Evolutionary conservation across 768 basidiomycete genomes (phyloP).

Genomic region (Boletellus ananiceps): DNA sequence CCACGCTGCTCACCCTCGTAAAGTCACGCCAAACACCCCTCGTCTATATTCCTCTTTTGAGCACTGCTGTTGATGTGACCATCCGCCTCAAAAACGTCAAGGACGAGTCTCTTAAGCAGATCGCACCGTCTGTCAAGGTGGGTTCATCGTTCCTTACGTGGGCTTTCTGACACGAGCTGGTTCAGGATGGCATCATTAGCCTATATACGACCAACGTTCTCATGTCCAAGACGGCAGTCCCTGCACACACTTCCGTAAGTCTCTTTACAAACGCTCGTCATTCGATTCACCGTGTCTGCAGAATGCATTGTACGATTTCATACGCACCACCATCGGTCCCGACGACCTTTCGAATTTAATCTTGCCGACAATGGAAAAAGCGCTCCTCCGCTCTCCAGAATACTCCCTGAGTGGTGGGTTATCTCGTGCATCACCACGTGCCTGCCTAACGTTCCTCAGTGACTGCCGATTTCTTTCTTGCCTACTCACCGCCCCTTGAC

Average conservation of each 20-base stretch:
- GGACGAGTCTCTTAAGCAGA: conserved; percentile 38
- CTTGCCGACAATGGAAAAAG: conserved; percentile 74
- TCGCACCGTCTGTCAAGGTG: conserved; percentile 48
- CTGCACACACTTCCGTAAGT: conserved; percentile 56
- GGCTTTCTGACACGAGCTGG: neutral
- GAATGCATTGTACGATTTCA: conserved; percentile 59
- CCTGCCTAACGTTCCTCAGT: conserved; percentile 33
- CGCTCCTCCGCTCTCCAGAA: conserved; percentile 79
- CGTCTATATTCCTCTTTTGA: conserved; percentile 49
- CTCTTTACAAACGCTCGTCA: neutral
- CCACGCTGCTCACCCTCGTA: conserved; percentile 46
- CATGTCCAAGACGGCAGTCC: conserved; percentile 60
- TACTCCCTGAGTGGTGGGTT: conserved; percentile 58
- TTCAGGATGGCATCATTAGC: conserved; percentile 52
- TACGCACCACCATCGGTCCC: conserved; percentile 45
- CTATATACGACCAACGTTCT: conserved; percentile 60
- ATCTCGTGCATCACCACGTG: neutral
- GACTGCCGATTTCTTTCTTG: conserved; percentile 52
- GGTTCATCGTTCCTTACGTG: neutral
- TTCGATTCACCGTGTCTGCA: conserved; percentile 23
- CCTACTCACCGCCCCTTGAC: conserved; percentile 49
- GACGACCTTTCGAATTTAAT: conserved; percentile 51
- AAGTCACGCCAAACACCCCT: conserved; percentile 46
- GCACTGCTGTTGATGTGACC: conserved; percentile 66
- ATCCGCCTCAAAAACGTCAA: conserved; percentile 59